Evolutionary conservation across 2,329 filamentous ascomycete genomes (phyloP).

Genomic region (Karstenula rhodostoma): DNA sequence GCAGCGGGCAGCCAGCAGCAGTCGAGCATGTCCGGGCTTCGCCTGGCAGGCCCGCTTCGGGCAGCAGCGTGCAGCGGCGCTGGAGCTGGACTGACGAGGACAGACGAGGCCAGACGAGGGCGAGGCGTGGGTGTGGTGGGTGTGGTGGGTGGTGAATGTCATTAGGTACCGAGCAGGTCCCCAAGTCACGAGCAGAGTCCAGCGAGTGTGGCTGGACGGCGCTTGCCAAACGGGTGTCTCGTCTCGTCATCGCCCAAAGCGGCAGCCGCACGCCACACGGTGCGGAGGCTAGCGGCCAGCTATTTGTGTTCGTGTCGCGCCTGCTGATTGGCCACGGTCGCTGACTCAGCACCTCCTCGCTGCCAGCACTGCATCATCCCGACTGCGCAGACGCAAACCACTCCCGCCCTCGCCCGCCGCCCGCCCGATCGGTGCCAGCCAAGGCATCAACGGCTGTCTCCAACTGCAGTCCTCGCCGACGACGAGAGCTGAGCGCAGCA

Average conservation of each 20-base stretch:
- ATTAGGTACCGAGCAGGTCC: too few species aligned
- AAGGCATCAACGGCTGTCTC: constrained; percentile 26
- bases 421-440: constrained; percentile 29
- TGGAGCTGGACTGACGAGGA: neutral
- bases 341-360: constrained; percentile 14
- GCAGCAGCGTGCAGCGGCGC: neutral
- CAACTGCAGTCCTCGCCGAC: neutral
- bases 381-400: constrained; percentile 19
- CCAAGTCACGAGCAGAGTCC: too few species aligned
- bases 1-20: neutral
- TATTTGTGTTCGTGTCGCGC: neutral
- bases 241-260: constrained; percentile 9
- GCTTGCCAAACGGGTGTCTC: neutral
- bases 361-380: neutral
- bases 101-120: neutral
- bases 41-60: neutral
- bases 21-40: constrained; percentile 2
- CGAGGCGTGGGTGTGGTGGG: neutral
- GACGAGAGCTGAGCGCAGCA: too few species aligned
- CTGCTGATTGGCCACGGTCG: constrained; percentile 14
- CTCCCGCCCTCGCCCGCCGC: constrained; percentile 23
- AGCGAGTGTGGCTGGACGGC: neutral
- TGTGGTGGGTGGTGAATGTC: too few species aligned
- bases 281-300: neutral
- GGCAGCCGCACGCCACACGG: constrained; percentile 3